Conservation (phyloP, 2,329 filamentous ascomycete genomes). For the Fusarium armeniacum region DNA sequence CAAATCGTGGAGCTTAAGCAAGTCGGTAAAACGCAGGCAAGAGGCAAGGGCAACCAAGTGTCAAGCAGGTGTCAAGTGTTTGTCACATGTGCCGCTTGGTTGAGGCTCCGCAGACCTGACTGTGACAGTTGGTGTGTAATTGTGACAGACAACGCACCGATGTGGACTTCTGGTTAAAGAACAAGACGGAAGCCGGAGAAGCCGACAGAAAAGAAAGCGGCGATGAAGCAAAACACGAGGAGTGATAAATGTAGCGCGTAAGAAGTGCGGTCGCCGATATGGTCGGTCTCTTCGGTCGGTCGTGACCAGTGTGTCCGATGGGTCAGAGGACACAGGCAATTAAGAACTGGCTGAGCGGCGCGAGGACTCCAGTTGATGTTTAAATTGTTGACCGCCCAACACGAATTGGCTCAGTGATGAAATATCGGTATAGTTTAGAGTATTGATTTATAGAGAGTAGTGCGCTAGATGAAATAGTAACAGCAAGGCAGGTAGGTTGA, state of each 20-base stretch:
- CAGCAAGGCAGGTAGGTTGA: background rate
- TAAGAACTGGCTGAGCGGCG: slow-evolving; percentile 9
- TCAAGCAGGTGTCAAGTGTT: slow-evolving; percentile 35
- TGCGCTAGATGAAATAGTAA: slow-evolving; percentile 10
- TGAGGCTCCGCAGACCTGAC: slow-evolving; percentile 38
- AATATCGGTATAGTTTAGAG: slow-evolving; percentile 7
- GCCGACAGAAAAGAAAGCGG: slow-evolving; percentile 24
- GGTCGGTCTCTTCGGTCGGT: slow-evolving; percentile 42
- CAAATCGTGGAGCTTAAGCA: slow-evolving; percentile 21
- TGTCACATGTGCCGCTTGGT: slow-evolving; percentile 40
- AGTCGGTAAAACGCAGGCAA: slow-evolving; percentile 23
- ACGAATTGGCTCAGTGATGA: slow-evolving; percentile 6
- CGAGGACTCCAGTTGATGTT: slow-evolving; percentile 21
- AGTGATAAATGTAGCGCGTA: slow-evolving; percentile 41
- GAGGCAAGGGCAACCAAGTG: slow-evolving; percentile 31
- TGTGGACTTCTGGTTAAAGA: slow-evolving; percentile 28
- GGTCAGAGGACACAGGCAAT: slow-evolving; percentile 20
- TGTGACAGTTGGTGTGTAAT: slow-evolving; percentile 28
- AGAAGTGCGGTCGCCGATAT: slow-evolving; percentile 42
- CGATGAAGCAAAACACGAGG: slow-evolving; percentile 29
- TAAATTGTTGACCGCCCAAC: slow-evolving; percentile 8
- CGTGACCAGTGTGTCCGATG: slow-evolving; percentile 27
- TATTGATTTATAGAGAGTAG: slow-evolving; percentile 26
- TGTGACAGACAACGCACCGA: slow-evolving; percentile 28
- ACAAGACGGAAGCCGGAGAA: slow-evolving; percentile 17